Percentiles rank a stretch among this genome's conserved stretches.
phyloP scores from a whole-genome alignment of 129 eudicot species.

The Artemisia argyi region DNA sequence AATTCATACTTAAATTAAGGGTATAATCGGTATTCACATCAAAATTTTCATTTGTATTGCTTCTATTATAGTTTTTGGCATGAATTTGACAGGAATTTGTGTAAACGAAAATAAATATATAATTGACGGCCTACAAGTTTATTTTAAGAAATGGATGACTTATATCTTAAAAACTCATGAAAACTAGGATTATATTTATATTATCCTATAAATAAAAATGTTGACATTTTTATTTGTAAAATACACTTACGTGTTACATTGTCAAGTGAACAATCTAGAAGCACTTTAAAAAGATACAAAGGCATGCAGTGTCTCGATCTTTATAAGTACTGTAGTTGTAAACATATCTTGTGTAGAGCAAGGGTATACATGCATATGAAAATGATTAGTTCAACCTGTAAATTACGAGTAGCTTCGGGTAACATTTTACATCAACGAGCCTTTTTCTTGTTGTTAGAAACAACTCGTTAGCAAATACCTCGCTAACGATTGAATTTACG shows the following conservation, averaged over 20 bases:
- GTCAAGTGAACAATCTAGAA: slow-evolving; percentile 13
- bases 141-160: too few relatives aligned
- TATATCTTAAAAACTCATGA: too few relatives aligned
- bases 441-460: background rate
- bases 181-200: too few relatives aligned
- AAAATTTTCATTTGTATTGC: too few relatives aligned
- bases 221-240: background rate
- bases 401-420: slow-evolving; percentile 11
- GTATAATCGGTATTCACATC: too few relatives aligned
- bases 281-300: background rate
- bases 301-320: background rate
- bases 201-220: too few relatives aligned
- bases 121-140: too few relatives aligned
- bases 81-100: too few relatives aligned
- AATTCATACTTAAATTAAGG: too few relatives aligned
- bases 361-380: slow-evolving; percentile 18
- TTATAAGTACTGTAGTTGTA: background rate
- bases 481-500: background rate
- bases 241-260: background rate
- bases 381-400: background rate
- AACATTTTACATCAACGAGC: background rate
- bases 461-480: background rate
- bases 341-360: slow-evolving; percentile 7
- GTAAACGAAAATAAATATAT: too few relatives aligned
- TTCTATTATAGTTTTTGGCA: too few relatives aligned